Evolutionary conservation across 2,329 filamentous ascomycete species (phyloP).

Genomic region (Aspergillus jensenii): DNA sequence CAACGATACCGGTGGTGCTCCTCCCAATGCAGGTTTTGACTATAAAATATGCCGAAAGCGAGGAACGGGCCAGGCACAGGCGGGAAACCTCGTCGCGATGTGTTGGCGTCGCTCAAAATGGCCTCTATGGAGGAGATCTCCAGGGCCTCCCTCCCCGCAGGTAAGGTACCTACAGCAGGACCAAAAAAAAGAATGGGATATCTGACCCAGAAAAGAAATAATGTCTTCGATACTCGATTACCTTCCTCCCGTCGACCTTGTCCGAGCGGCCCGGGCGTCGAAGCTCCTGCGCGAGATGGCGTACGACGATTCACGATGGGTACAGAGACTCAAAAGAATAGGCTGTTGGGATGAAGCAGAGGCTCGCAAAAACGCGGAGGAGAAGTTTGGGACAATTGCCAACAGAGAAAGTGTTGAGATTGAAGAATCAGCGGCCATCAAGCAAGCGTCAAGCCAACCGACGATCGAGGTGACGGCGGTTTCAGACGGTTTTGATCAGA

Average conservation of each 20-base stretch:
- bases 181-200: background rate
- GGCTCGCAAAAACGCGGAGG: conserved; percentile 77
- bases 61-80: conserved; percentile 43
- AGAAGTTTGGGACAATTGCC: conserved; percentile 49
- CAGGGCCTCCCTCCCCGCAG: conserved; percentile 78
- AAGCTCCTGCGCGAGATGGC: conserved; percentile 95
- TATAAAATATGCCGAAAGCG: conserved; percentile 48
- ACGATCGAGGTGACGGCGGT: conserved; percentile 34
- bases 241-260: conserved; percentile 78
- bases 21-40: conserved; percentile 28
- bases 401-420: conserved; percentile 27
- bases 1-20: conserved; percentile 2
- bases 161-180: conserved; percentile 47
- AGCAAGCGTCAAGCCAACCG: conserved; percentile 13
- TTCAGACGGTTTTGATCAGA: conserved; percentile 77
- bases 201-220: conserved; percentile 64
- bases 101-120: conserved; percentile 75
- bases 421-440: conserved; percentile 23
- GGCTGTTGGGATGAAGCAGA: conserved; percentile 89
- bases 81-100: conserved; percentile 45
- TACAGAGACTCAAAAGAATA: conserved; percentile 80
- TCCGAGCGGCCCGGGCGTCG: conserved; percentile 81
- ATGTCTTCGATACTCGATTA: conserved; percentile 86
- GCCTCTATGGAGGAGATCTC: conserved; percentile 73
- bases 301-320: conserved; percentile 96